Base-by-base conservation (phyloP, 2,329 filamentous ascomycete genomes). In the Xylariaceae sp. region DNA sequence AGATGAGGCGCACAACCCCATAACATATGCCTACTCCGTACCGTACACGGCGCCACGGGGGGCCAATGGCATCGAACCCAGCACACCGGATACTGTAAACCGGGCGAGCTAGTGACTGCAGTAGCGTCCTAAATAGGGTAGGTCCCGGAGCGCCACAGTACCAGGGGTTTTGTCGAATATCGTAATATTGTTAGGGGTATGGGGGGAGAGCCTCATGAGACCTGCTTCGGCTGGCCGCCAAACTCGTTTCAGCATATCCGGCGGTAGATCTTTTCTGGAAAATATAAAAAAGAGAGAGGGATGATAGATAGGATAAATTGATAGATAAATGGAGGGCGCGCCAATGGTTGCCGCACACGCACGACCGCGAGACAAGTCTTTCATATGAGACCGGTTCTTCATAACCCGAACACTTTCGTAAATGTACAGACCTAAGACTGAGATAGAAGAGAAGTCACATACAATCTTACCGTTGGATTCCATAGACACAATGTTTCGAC, bases 1-100 rank as follows among this genome's bases (percentile, higher is more conserved):
- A n/a, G 13, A 42, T 42, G 37, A 42, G 37, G 15, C 23, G 23
- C 23, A 30, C 23, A 30, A 30, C 23, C 23, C 17, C 47, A 5
- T 30, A 49, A 9, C 47, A n/a, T 52, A 55, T 42, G 10, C 51
- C 48, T 42, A 51, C 52, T 39, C 42, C 13, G 49, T 39, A 42
- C 5, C 8, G 8, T 44, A 47, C 13, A 17, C 17, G 37, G 8
- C 37, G 37, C 37, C 37, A 42, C 9, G 8, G 10, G 34, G 11
- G 17, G 17, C 17, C 7, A 5, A 52, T 44, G 54, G 34, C 44
- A 57, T 45, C 48, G 49, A 45, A 53, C 60, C 60, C 60, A 57
- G 34, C 57, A 13, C 51, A 45, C 42, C 49, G 60, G 60, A 51
- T 59, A 52, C 39, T 23, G 48, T 37, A 51, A 44, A 49, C 52